phyloP scores from a whole-genome alignment of 441 rosid genomes.

The Erysimum cheiri region DNA sequence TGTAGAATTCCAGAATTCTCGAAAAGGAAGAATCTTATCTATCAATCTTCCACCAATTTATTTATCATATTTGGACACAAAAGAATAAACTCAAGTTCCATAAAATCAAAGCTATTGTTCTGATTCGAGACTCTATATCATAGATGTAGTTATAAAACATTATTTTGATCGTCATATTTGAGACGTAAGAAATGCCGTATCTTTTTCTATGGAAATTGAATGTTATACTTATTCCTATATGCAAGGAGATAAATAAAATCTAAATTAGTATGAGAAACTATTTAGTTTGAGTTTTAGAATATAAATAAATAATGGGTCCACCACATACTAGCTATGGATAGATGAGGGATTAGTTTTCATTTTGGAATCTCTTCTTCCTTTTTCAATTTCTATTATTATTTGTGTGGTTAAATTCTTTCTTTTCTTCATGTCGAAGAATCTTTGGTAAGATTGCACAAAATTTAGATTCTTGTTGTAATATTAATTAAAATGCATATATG shows the following conservation, averaged over 20 bases:
- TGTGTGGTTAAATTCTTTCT: neutral
- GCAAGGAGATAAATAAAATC: neutral
- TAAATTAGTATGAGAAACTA: neutral
- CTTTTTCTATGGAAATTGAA: neutral
- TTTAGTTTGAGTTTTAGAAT: conserved; percentile 13
- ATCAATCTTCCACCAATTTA: conserved; percentile 37
- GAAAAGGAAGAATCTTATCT: conserved; percentile 44
- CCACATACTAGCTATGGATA: conserved; percentile 22
- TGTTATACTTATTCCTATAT: conserved; percentile 6
- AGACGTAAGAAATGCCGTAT: conserved; percentile 11
- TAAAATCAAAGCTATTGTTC: conserved; percentile 27
- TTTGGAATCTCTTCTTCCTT: conserved; percentile 14
- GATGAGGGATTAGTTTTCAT: conserved; percentile 33
- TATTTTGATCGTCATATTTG: conserved; percentile 16
- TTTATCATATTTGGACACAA: conserved; percentile 28
- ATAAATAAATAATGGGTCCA: conserved; percentile 23
- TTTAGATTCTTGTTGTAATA: conserved; percentile 11
- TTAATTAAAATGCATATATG: neutral
- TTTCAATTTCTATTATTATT: neutral
- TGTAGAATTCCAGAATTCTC: conserved; percentile 32
- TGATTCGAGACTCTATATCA: no score
- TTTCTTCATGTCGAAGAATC: conserved; percentile 18
- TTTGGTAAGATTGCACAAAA: conserved; percentile 36
- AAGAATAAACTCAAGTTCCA: conserved; percentile 31
- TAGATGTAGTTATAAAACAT: neutral